These are phyloP conservation scores for Antitrichia curtipendula DNA, from an alignment of 225 moss, liverwort and hornwort species.

Conservation along the genomic window DNA sequence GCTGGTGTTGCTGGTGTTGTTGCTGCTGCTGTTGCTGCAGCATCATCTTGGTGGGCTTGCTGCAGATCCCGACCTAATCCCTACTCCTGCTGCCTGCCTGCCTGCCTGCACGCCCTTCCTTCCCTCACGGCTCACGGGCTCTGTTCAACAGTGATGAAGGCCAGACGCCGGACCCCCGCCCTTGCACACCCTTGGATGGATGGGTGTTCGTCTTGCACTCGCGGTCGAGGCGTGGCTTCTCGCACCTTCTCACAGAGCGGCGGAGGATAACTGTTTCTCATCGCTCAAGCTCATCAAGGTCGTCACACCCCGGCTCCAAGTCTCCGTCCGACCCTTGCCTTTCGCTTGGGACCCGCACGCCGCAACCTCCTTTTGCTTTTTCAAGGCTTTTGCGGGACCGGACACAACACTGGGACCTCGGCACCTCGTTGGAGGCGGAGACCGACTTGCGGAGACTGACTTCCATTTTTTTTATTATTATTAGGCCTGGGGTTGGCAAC, in stretches of 20 bases:
- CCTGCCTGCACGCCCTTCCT: background rate
- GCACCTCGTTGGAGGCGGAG: no score
- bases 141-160: conserved; percentile 33
- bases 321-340: background rate
- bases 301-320: background rate
- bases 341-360: background rate
- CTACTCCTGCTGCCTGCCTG: background rate
- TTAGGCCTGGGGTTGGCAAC: background rate
- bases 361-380: background rate
- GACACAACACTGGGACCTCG: background rate
- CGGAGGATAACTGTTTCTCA: conserved; percentile 25
- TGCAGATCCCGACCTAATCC: background rate
- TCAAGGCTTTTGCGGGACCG: background rate
- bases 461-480: no score
- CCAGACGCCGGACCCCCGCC: background rate
- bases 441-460: background rate
- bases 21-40: conserved; percentile 3
- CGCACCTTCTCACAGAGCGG: conserved; percentile 17
- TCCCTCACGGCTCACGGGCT: background rate
- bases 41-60: background rate
- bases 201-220: background rate
- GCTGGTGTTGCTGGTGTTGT: background rate
- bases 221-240: background rate
- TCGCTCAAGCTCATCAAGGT: background rate
- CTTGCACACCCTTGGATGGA: conserved; percentile 12